Evolutionary conservation across 2,329 filamentous ascomycete genomes (phyloP).

Genomic region (Penicillium olsonii): DNA sequence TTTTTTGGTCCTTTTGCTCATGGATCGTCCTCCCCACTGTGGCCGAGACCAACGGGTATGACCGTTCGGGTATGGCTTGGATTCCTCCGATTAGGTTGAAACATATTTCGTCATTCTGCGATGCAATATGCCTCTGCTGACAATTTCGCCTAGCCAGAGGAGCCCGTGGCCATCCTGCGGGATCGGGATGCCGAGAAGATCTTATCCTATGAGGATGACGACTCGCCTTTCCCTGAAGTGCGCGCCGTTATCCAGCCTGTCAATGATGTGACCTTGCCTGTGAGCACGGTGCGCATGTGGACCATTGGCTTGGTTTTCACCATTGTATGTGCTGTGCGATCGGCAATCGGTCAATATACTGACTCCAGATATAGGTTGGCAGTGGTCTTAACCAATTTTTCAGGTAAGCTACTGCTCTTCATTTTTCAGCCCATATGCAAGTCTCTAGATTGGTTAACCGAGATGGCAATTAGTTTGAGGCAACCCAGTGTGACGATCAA

Average conservation of each 20-base stretch:
- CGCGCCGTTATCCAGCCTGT: conserved; percentile 38
- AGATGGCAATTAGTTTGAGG: conserved; percentile 25
- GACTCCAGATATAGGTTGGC: conserved; percentile 29
- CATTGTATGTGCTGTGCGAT: conserved; percentile 28
- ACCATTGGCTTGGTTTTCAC: conserved; percentile 40
- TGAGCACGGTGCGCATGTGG: conserved; percentile 42
- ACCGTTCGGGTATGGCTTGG: not conserved
- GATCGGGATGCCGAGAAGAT: conserved; percentile 35
- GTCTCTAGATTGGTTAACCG: too few species aligned
- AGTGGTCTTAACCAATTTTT: conserved; percentile 44
- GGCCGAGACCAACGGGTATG: not conserved
- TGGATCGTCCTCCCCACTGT: not conserved
- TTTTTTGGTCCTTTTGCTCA: not conserved
- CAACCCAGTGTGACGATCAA: conserved; percentile 44
- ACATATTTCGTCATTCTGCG: not conserved
- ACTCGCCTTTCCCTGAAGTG: conserved; percentile 43
- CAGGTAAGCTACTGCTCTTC: conserved; percentile 10
- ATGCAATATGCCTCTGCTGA: too few species aligned
- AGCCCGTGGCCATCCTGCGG: conserved; percentile 28
- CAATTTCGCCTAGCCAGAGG: too few species aligned
- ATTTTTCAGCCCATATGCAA: too few species aligned
- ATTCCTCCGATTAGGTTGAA: not conserved
- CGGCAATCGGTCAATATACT: not conserved
- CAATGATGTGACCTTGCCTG: conserved; percentile 33
- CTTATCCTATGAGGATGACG: conserved; percentile 38